Evolutionary conservation across 1,139 yeast species (phyloP).

Genomic region (Candida sp.): DNA sequence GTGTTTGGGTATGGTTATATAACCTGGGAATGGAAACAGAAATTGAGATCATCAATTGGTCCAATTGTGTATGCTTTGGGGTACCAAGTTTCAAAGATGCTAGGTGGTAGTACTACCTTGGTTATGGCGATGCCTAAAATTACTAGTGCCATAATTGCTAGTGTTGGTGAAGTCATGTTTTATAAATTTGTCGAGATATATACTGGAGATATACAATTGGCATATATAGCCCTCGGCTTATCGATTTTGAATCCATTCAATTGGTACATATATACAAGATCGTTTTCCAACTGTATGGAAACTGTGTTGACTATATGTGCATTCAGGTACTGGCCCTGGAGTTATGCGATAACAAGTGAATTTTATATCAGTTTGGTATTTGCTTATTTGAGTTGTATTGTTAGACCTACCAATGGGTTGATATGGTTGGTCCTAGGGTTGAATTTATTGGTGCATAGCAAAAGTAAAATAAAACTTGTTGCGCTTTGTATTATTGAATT

Average conservation of each 20-base stretch:
- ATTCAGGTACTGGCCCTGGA: conserved; percentile 73
- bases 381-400: conserved; percentile 58
- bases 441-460: conserved; percentile 6
- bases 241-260: conserved; percentile 77
- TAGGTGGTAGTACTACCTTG: conserved; percentile 8
- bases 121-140: conserved; percentile 53
- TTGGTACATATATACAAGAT: conserved; percentile 76
- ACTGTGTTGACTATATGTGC: conserved; percentile 70
- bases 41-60: conserved; percentile 74
- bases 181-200: conserved; percentile 44
- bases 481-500: conserved; percentile 11
- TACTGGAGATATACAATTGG: conserved; percentile 33
- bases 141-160: conserved; percentile 66
- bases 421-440: conserved; percentile 69
- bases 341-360: conserved; percentile 13
- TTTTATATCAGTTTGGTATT: conserved; percentile 25
- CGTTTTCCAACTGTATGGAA: conserved; percentile 86
- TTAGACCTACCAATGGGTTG: conserved; percentile 81
- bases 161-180: conserved; percentile 65
- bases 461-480: conserved; percentile 8
- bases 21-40: conserved; percentile 94
- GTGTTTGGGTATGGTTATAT: conserved; percentile 79
- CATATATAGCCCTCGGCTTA: conserved; percentile 44
- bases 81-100: conserved; percentile 18
- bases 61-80: conserved; percentile 65